Percentiles rank a stretch among this genome's conserved stretches.
phyloP scores from a whole-genome alignment of 768 basidiomycete species.

The Suillus weaverae region DNA sequence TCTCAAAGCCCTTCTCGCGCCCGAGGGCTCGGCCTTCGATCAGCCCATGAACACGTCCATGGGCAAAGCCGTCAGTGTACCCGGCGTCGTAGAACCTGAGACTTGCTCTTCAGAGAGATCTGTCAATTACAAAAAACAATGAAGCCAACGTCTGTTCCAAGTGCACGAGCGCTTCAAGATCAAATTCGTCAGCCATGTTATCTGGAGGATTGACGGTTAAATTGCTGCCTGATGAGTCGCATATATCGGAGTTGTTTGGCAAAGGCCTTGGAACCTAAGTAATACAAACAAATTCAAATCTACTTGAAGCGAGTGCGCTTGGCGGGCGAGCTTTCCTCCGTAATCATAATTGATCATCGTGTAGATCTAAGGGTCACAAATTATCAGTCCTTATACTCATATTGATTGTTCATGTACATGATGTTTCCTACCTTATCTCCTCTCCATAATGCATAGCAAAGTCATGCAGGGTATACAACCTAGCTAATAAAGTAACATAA shows the following conservation, averaged over 20 bases:
- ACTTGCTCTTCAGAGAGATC: slow-evolving; percentile 10
- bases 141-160: slow-evolving; percentile 60
- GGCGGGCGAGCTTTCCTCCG: too few relatives aligned
- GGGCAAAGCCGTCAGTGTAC: slow-evolving; percentile 73
- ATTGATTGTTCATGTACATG: neutral
- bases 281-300: neutral
- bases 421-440: neutral
- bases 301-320: too few relatives aligned
- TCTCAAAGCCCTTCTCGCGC: slow-evolving; percentile 86
- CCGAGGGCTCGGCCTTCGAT: slow-evolving; percentile 92
- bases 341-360: too few relatives aligned
- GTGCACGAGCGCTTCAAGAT: slow-evolving; percentile 59
- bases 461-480: slow-evolving; percentile 2
- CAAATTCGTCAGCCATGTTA: slow-evolving; percentile 37
- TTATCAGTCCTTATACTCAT: neutral
- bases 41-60: slow-evolving; percentile 86
- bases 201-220: neutral
- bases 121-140: neutral
- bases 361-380: too few relatives aligned
- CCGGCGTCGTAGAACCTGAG: slow-evolving; percentile 80
- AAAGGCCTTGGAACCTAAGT: neutral
- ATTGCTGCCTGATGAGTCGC: neutral
- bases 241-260: neutral
- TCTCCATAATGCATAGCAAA: neutral
- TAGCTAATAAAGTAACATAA: neutral